phyloP scores from a whole-genome alignment of 768 basidiomycete genomes.

The Termitomyces sp. region DNA sequence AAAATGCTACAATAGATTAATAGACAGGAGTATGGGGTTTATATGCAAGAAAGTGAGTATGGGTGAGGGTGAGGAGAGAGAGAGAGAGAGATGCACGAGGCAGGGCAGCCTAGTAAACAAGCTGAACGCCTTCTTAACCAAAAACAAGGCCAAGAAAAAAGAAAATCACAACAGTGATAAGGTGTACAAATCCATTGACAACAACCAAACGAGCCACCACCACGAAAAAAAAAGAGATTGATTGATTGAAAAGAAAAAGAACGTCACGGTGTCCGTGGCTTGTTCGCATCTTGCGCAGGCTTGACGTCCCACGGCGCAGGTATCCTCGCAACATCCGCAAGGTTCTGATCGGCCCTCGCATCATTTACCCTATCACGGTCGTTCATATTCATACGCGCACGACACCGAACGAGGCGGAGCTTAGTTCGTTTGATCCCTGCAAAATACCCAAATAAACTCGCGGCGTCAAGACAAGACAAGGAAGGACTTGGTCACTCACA shows the following conservation, averaged over 20 bases:
- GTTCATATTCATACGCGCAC: conserved; percentile 72
- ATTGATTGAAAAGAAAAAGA: too few species aligned
- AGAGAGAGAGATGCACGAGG: not conserved
- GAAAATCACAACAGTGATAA: not conserved
- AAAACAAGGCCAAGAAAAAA: not conserved
- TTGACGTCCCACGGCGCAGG: conserved; percentile 71
- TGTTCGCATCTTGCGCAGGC: conserved; percentile 19
- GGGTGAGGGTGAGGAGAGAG: too few species aligned
- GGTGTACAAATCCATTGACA: not conserved
- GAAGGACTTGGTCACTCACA: conserved; percentile 41
- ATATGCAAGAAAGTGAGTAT: not conserved
- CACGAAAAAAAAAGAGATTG: not conserved
- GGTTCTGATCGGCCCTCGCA: conserved; percentile 73
- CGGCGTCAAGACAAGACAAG: not conserved
- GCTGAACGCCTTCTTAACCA: not conserved
- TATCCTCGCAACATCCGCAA: conserved; percentile 64
- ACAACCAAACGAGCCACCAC: not conserved
- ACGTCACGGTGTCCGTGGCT: conserved; percentile 9
- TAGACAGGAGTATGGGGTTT: not conserved
- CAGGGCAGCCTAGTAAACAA: not conserved
- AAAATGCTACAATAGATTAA: not conserved
- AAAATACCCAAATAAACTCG: not conserved
- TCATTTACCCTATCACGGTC: conserved; percentile 68
- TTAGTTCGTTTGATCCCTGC: conserved; percentile 84
- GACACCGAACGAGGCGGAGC: conserved; percentile 73